phyloP scores from a whole-genome alignment of 495 filamentous ascomycete species.

The Niebla homalea region DNA sequence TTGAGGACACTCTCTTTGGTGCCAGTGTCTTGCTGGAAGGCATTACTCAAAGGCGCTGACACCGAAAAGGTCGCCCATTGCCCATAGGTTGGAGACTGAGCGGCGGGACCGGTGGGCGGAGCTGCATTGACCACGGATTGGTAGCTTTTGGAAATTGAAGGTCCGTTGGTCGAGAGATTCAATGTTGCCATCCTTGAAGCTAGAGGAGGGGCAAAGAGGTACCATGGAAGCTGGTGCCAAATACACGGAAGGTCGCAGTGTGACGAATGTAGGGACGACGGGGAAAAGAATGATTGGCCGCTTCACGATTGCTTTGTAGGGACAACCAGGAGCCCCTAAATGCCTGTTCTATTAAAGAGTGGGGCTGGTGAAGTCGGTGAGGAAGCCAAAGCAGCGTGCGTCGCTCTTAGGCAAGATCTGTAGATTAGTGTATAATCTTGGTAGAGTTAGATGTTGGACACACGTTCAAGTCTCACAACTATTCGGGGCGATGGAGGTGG shows the following conservation, averaged over 20 bases:
- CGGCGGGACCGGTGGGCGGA: constrained; percentile 47
- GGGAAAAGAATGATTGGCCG: too few species aligned
- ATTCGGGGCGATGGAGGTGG: too few species aligned
- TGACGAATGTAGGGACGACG: not conserved
- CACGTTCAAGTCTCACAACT: too few species aligned
- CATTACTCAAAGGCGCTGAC: constrained; percentile 75
- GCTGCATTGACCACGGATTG: constrained; percentile 68
- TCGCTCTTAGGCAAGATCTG: too few species aligned
- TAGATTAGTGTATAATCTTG: too few species aligned
- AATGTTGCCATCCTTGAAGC: constrained; percentile 64
- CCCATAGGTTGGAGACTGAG: constrained; percentile 54
- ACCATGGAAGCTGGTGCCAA: not conserved
- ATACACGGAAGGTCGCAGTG: not conserved
- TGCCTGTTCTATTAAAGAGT: too few species aligned
- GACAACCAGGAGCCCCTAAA: too few species aligned
- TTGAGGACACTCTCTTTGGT: constrained; percentile 90
- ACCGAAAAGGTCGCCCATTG: constrained; percentile 91
- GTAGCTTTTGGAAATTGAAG: constrained; percentile 87
- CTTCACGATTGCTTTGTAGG: too few species aligned
- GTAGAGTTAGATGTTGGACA: too few species aligned
- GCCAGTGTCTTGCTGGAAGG: constrained; percentile 70
- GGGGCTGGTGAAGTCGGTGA: too few species aligned
- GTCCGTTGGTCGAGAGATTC: constrained; percentile 80
- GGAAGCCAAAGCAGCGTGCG: too few species aligned
- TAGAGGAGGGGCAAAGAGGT: not conserved